Evolutionary conservation across 768 basidiomycete species (phyloP).

Genomic region (Panus rudis): DNA sequence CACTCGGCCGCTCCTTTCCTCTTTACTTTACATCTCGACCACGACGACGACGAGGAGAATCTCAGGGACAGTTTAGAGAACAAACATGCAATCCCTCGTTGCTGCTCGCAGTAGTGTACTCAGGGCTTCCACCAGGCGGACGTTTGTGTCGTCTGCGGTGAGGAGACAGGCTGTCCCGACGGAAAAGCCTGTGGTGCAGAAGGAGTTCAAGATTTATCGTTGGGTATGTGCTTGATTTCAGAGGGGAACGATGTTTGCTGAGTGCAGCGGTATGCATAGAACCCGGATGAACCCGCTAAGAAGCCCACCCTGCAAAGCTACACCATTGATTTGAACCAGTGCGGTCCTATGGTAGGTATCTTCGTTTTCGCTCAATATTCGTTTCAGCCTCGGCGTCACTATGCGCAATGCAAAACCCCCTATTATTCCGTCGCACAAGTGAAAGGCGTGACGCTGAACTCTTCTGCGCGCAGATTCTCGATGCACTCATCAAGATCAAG

Average conservation of each 20-base stretch:
- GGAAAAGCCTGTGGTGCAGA: constrained; percentile 67
- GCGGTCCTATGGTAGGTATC: constrained; percentile 80
- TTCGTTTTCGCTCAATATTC: constrained; percentile 3
- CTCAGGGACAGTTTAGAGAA: not conserved
- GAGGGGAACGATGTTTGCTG: constrained; percentile 1
- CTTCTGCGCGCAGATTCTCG: constrained; percentile 51
- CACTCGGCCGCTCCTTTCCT: not conserved
- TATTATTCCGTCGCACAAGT: not conserved
- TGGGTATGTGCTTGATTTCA: constrained; percentile 55
- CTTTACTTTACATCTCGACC: not conserved
- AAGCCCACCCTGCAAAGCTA: constrained; percentile 91
- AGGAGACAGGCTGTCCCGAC: constrained; percentile 38
- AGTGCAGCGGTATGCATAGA: constrained; percentile 35
- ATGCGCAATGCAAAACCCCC: not conserved
- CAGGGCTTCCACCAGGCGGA: constrained; percentile 6
- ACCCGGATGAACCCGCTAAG: constrained; percentile 89
- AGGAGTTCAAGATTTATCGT: constrained; percentile 98
- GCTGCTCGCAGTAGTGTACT: constrained; percentile 16
- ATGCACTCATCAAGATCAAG: constrained; percentile 98
- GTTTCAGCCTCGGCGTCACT: not conserved
- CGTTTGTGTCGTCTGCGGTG: constrained; percentile 25
- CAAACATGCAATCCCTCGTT: constrained; percentile 44
- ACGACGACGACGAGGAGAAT: not conserved
- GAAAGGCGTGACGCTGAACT: not conserved
- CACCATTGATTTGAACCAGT: constrained; percentile 87